Base-by-base conservation (phyloP, 2,329 filamentous ascomycete species). In the Cordyceps javanica region DNA sequence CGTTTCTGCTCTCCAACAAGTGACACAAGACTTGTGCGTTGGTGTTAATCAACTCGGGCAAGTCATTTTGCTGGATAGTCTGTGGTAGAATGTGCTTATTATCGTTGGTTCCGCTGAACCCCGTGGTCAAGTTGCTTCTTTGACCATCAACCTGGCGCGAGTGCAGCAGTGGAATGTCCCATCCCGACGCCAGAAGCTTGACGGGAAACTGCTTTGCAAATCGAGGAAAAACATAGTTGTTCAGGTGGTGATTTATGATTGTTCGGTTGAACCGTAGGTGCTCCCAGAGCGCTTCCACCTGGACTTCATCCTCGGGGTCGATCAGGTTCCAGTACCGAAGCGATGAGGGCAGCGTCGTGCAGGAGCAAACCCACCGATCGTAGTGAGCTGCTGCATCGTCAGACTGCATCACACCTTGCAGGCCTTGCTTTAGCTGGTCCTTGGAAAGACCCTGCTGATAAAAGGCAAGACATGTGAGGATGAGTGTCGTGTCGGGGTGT, bases 61-160 rank as follows among this genome's bases (percentile, higher is more conserved):
- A 73, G 59, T 90, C 85, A 0, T 81, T 69, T 53, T 90, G 86
- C 21, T 72, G 67, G 21, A 90, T 82, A 0, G 76, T 83, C n/a
- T 83, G 67, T 0, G 87, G 87, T 0, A 90, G 68, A 34, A 87
- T 73, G 0, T 69, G 71, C 38, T 78, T 75, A 21, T 81, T 83
- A 64, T 90, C 87, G 45, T 88, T 90, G 0, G 88, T 90, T 0
- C 87, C 87, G 8, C 83, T 87, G 65, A 91, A 91, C 0, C 87
- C 87, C 0, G 86, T 89, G 0, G 85, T 87, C 1, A 77, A 60
- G 16, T 19, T 3, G 26, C 30, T 10, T 8, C 19, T 6, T 45
- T 26, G 21, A 3, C 25, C 32, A 9, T n/a, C 6, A 0, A 45
- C 57, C n/a, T n/a, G n/a, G 1, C 38, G 1, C 55, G 65, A 1